phyloP scores from a whole-genome alignment of 2,329 filamentous ascomycete genomes.

The Colletotrichum noveboracense region DNA sequence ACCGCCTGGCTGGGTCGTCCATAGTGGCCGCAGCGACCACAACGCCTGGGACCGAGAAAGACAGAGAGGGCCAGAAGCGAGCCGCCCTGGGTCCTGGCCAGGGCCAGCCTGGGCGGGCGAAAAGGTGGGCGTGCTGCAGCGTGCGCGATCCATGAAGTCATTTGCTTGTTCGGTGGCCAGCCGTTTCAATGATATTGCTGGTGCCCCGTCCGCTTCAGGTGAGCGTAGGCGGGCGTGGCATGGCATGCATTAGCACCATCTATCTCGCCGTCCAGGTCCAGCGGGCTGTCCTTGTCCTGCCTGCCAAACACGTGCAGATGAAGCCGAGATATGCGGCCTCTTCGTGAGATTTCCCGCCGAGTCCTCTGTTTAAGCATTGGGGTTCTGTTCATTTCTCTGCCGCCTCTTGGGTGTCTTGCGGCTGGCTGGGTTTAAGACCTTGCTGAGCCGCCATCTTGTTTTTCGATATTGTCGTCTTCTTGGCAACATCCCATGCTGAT shows the following conservation, averaged over 20 bases:
- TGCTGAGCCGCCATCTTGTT: neutral
- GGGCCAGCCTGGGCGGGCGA: neutral
- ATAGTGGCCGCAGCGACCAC: neutral
- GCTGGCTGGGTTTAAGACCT: neutral
- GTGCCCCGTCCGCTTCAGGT: constrained; percentile 22
- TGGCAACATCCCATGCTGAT: neutral
- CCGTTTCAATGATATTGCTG: constrained; percentile 24
- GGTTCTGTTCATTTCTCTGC: neutral
- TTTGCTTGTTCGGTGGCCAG: constrained; percentile 16
- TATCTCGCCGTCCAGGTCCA: neutral
- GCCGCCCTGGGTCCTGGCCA: neutral
- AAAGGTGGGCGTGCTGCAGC: neutral
- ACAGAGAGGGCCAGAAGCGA: neutral
- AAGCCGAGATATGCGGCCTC: constrained; percentile 7
- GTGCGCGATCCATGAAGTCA: constrained; percentile 12
- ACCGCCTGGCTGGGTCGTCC: constrained; percentile 18
- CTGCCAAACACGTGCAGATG: constrained; percentile 3
- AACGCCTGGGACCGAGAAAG: neutral
- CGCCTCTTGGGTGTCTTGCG: neutral
- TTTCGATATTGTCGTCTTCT: neutral
- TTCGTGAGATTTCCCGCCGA: neutral
- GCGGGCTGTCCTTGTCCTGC: too few relatives aligned
- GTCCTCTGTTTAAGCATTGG: neutral
- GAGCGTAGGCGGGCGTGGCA: constrained; percentile 10
- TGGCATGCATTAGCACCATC: constrained; percentile 9